phyloP scores from a whole-genome alignment of 345 rosid species.

The Litchi chinensis region DNA sequence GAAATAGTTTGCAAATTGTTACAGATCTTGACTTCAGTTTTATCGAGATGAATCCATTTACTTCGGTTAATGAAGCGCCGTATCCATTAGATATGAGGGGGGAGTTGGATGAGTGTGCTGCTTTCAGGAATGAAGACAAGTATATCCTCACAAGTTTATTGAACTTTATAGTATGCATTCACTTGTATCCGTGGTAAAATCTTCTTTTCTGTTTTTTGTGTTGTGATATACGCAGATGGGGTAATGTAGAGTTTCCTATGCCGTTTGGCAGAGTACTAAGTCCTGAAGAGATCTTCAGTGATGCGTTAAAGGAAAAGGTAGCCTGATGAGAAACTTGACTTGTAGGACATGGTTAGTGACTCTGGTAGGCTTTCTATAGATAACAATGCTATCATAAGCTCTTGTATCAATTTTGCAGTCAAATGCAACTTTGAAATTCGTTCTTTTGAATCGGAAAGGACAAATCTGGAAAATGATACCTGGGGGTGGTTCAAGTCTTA shows the following conservation, averaged over 20 bases:
- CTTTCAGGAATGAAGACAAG: constrained; percentile 90
- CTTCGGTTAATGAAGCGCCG: constrained; percentile 74
- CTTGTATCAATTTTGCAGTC: constrained; percentile 51
- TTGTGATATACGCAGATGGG: constrained; percentile 89
- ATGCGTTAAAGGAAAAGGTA: constrained; percentile 88
- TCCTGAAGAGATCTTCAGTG: constrained; percentile 69
- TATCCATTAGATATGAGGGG: constrained; percentile 95
- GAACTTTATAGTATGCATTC: constrained; percentile 34
- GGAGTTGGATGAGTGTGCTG: constrained; percentile 86
- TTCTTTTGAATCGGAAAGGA: constrained; percentile 85
- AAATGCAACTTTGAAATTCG: constrained; percentile 88
- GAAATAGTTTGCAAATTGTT: constrained; percentile 5
- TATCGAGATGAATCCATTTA: constrained; percentile 89
- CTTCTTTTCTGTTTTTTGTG: constrained; percentile 40
- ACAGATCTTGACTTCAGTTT: constrained; percentile 87
- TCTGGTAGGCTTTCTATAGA: not conserved
- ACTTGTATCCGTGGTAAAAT: constrained; percentile 41
- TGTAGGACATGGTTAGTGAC: constrained; percentile 74
- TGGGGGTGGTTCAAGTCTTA: constrained; percentile 96
- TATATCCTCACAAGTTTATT: constrained; percentile 29
- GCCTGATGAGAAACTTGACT: constrained; percentile 63
- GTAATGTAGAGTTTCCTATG: constrained; percentile 74
- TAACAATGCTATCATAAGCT: not conserved
- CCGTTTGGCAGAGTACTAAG: constrained; percentile 91
- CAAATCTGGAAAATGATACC: constrained; percentile 97